phyloP scores from a whole-genome alignment of 441 rosid genomes.

The Biscutella laevigata region DNA sequence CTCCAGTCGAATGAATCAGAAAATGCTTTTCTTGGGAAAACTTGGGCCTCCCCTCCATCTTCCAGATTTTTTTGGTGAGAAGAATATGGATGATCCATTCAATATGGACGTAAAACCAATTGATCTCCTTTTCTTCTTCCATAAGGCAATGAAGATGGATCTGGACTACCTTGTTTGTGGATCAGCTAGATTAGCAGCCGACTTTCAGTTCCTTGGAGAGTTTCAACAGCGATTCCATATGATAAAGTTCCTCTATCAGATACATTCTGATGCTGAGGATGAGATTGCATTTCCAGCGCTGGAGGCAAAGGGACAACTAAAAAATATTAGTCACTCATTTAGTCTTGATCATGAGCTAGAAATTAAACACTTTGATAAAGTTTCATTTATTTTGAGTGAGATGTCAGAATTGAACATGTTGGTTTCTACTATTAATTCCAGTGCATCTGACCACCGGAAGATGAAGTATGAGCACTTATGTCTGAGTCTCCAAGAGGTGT shows the following conservation, averaged over 20 bases:
- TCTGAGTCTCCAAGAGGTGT: slow-evolving; percentile 46
- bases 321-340: slow-evolving; percentile 59
- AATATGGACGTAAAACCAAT: slow-evolving; percentile 44
- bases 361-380: slow-evolving; percentile 37
- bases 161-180: slow-evolving; percentile 56
- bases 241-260: slow-evolving; percentile 44
- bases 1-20: slow-evolving; percentile 44
- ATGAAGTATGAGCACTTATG: slow-evolving; percentile 42
- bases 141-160: slow-evolving; percentile 77
- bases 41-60: slow-evolving; percentile 22
- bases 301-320: slow-evolving; percentile 55
- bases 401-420: slow-evolving; percentile 37
- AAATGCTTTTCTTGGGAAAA: slow-evolving; percentile 32
- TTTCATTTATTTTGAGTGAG: slow-evolving; percentile 56
- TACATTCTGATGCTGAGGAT: slow-evolving; percentile 74
- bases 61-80: slow-evolving; percentile 30
- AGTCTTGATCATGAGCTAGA: slow-evolving; percentile 69
- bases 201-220: slow-evolving; percentile 43
- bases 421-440: slow-evolving; percentile 24
- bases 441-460: slow-evolving; percentile 19
- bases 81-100: slow-evolving; percentile 26
- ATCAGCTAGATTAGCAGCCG: slow-evolving; percentile 47
- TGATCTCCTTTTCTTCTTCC: slow-evolving; percentile 71
- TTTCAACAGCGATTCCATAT: slow-evolving; percentile 51
- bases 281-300: slow-evolving; percentile 82